These are phyloP conservation scores for Tremella fuciformis DNA, from an alignment of 768 basidiomycete genomes.

Conservation along the genomic window DNA sequence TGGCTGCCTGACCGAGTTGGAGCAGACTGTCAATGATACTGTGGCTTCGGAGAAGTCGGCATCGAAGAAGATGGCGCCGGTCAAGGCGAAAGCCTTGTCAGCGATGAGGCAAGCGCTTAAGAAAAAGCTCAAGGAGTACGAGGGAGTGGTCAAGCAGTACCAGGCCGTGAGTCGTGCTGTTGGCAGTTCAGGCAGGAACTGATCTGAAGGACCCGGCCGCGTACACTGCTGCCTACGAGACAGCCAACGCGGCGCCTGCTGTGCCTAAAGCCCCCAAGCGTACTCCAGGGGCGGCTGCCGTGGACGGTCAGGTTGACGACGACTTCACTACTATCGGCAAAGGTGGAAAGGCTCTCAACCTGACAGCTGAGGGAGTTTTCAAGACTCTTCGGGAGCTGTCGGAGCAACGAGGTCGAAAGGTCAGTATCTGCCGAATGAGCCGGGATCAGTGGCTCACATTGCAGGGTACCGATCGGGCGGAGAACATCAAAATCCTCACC, in stretches of 20 bases:
- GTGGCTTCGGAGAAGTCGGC: conserved; percentile 83
- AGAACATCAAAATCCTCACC: conserved; percentile 88
- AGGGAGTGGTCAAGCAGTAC: conserved; percentile 72
- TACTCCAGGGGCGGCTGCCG: conserved; percentile 49
- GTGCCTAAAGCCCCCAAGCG: conserved; percentile 55
- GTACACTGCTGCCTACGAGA: conserved; percentile 72
- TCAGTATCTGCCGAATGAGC: conserved; percentile 47
- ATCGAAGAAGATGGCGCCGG: conserved; percentile 92
- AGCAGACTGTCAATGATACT: conserved; percentile 68
- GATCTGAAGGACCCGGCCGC: conserved; percentile 75
- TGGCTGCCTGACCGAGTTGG: conserved; percentile 59
- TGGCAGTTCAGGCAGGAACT: not conserved
- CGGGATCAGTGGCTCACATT: not conserved
- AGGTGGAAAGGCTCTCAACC: conserved; percentile 77
- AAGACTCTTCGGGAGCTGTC: conserved; percentile 86
- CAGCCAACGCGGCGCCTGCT: conserved; percentile 42
- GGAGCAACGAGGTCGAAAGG: conserved; percentile 95
- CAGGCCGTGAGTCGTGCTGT: conserved; percentile 60
- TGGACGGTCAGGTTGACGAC: conserved; percentile 56
- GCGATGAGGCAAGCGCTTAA: conserved; percentile 98
- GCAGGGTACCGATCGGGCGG: conserved; percentile 91
- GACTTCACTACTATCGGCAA: conserved; percentile 88
- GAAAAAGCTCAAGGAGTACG: conserved; percentile 85
- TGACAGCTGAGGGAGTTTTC: conserved; percentile 72
- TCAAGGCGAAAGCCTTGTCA: conserved; percentile 87